Conservation (phyloP, 2,329 filamentous ascomycete species). For the Leptographium lundbergii region DNA sequence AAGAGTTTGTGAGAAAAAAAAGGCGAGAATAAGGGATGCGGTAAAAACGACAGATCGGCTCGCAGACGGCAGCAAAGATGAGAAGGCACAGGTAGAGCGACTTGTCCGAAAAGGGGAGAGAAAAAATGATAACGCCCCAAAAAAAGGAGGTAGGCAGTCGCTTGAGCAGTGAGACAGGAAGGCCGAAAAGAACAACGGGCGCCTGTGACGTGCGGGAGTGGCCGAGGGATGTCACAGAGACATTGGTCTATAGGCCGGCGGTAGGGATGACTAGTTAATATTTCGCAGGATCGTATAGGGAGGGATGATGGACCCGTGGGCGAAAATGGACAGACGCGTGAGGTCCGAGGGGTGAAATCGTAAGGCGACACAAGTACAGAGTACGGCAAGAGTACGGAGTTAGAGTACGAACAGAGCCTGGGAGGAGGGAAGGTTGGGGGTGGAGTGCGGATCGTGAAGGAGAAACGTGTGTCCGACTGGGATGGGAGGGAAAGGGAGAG, state of each 20-base stretch:
- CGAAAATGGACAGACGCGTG: conserved; percentile 5
- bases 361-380: background rate
- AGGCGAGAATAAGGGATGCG: background rate
- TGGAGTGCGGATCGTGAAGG: background rate
- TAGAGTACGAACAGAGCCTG: background rate
- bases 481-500: background rate
- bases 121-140: background rate
- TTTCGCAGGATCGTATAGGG: background rate
- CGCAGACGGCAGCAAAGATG: background rate
- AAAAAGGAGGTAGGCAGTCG: background rate
- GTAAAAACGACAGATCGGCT: background rate
- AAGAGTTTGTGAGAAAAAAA: background rate
- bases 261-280: background rate
- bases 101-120: background rate
- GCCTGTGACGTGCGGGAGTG: conserved; percentile 1
- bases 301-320: background rate
- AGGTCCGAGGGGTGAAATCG: conserved; percentile 8
- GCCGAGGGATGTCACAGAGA: conserved; percentile 3
- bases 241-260: background rate
- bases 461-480: background rate
- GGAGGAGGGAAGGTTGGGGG: background rate
- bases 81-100: background rate
- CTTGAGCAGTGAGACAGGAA: background rate
- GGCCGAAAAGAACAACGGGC: background rate
- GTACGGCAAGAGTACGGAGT: background rate